These are phyloP conservation scores for Populus ilicifolia DNA, from an alignment of 345 rosid species.

Conservation along the genomic window DNA sequence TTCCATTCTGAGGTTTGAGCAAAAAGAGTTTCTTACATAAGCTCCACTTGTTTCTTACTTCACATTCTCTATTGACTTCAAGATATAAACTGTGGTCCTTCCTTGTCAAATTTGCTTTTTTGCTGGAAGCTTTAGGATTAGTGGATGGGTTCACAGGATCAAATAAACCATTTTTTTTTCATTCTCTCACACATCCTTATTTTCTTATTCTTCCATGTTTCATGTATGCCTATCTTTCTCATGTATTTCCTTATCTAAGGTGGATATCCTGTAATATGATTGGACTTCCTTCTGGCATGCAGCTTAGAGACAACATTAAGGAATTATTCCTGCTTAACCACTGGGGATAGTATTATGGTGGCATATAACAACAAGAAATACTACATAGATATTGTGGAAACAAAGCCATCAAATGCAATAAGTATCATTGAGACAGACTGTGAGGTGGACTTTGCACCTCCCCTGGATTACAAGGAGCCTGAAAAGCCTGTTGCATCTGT, in stretches of 20 bases:
- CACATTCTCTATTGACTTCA: neutral
- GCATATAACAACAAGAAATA: slow-evolving; percentile 96
- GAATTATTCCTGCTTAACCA: slow-evolving; percentile 92
- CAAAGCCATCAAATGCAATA: slow-evolving; percentile 91
- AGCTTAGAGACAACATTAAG: slow-evolving; percentile 95
- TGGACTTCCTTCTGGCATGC: slow-evolving; percentile 22
- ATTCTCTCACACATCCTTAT: neutral
- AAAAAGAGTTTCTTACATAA: neutral
- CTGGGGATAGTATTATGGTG: slow-evolving; percentile 98
- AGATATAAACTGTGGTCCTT: neutral
- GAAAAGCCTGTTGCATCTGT: slow-evolving; percentile 52
- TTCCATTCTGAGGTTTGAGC: neutral
- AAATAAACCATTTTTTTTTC: neutral
- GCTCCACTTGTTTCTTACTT: neutral
- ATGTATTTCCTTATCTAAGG: neutral
- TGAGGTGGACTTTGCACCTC: slow-evolving; percentile 99
- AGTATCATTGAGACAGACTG: slow-evolving; percentile 99
- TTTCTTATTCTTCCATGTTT: neutral
- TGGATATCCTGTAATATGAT: neutral
- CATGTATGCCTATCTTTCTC: neutral
- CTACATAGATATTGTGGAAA: slow-evolving; percentile 90
- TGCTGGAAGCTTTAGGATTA: neutral
- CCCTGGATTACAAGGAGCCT: slow-evolving; percentile 95
- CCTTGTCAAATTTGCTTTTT: neutral
- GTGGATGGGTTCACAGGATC: neutral